Percentiles rank a stretch among this genome's conserved stretches.
These are phyloP conservation scores for Solanum sitiens DNA, from an alignment of 257 asterid species.

Conservation along the genomic window DNA sequence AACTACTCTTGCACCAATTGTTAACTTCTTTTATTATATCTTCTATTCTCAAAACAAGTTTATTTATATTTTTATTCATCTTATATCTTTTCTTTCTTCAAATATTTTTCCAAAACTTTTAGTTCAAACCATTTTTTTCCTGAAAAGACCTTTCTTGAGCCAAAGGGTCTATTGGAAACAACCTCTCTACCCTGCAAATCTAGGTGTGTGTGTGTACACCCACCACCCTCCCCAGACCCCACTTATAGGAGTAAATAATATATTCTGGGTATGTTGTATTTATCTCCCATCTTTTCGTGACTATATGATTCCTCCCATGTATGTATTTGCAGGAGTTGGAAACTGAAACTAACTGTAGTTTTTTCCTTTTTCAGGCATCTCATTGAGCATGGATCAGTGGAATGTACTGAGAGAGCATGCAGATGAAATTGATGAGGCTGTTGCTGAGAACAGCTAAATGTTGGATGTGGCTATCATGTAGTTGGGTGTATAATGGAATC, in stretches of 20 bases:
- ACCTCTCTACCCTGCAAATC: not conserved
- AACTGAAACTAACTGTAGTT: not conserved
- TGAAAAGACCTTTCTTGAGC: not conserved
- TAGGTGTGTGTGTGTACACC: not conserved
- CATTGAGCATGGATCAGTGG: conserved; percentile 86
- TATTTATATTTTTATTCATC: not conserved
- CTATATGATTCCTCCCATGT: too few relatives aligned
- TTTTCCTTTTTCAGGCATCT: conserved; percentile 39
- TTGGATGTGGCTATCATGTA: not conserved
- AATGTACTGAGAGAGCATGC: conserved; percentile 57
- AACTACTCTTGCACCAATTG: not conserved
- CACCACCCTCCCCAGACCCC: not conserved
- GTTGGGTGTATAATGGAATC: not conserved
- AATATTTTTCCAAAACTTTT: too few relatives aligned
- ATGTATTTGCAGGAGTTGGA: not conserved
- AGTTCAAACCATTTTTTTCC: not conserved
- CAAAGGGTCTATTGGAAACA: not conserved
- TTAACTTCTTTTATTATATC: not conserved
- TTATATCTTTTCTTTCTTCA: not conserved
- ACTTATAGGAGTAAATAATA: not conserved
- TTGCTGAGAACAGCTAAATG: conserved; percentile 27
- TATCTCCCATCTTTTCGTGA: too few relatives aligned
- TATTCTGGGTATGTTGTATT: not conserved
- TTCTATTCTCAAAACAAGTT: not conserved
- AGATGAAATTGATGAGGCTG: conserved; percentile 63